These are phyloP conservation scores for Epicoccum sorghinum DNA, from an alignment of 2,329 filamentous ascomycete species.

Conservation along the genomic window DNA sequence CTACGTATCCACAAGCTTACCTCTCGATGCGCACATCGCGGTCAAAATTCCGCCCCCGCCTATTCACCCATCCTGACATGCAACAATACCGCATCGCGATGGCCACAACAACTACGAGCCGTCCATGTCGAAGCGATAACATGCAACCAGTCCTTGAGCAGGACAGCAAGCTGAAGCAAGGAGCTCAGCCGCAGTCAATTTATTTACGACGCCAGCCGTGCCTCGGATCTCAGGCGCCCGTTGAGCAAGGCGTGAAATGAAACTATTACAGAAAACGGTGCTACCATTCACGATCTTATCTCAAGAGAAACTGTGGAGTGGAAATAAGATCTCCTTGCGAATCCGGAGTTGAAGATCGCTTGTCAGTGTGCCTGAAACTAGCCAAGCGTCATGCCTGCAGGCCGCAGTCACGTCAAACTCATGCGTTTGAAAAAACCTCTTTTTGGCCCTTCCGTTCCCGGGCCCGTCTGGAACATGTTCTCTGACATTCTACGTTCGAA, in stretches of 20 bases:
- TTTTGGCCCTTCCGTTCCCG: slow-evolving; percentile 25
- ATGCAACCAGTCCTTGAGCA: background rate
- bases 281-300: background rate
- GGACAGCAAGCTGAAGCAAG: background rate
- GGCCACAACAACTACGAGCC: background rate
- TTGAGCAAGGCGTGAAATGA: slow-evolving; percentile 6
- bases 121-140: background rate
- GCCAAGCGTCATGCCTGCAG: slow-evolving; percentile 38
- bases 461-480: slow-evolving; percentile 41
- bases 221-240: slow-evolving; percentile 6
- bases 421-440: slow-evolving; percentile 33
- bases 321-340: background rate
- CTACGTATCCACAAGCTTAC: too few relatives aligned
- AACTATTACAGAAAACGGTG: slow-evolving; percentile 12
- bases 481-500: slow-evolving; percentile 43
- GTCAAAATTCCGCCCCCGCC: background rate
- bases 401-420: slow-evolving; percentile 44
- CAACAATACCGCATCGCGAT: slow-evolving; percentile 3
- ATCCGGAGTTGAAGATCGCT: slow-evolving; percentile 3
- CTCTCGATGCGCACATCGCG: too few relatives aligned
- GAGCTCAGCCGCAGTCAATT: background rate
- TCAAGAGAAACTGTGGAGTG: background rate
- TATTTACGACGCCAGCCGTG: slow-evolving; percentile 1
- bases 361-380: slow-evolving; percentile 37
- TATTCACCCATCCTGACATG: slow-evolving; percentile 3